Evolutionary conservation across 768 basidiomycete species (phyloP).

Genomic region (Naganishia randhawae): DNA sequence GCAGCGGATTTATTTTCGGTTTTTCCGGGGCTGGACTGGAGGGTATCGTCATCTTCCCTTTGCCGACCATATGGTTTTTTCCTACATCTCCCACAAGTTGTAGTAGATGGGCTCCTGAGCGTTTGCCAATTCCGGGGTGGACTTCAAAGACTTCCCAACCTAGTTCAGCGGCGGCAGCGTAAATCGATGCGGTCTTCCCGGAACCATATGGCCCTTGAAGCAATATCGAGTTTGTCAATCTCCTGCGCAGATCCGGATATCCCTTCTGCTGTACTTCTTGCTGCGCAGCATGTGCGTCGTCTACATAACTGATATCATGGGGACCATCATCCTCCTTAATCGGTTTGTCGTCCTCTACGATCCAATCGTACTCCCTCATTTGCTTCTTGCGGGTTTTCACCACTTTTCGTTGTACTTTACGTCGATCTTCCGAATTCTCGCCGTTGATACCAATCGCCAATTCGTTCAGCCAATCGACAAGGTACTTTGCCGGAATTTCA

Average conservation of each 20-base stretch:
- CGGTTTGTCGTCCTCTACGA: slow-evolving; percentile 45
- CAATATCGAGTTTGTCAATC: slow-evolving; percentile 79
- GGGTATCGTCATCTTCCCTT: slow-evolving; percentile 23
- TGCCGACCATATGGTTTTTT: slow-evolving; percentile 75
- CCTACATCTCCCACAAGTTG: slow-evolving; percentile 85
- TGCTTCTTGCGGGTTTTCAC: slow-evolving; percentile 32
- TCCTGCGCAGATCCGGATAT: slow-evolving; percentile 33
- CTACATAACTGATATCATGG: background rate
- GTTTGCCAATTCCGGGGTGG: slow-evolving; percentile 87
- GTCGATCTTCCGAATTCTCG: slow-evolving; percentile 12
- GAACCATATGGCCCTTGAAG: slow-evolving; percentile 74
- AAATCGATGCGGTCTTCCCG: slow-evolving; percentile 89
- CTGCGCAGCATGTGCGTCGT: background rate
- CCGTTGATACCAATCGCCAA: slow-evolving; percentile 38
- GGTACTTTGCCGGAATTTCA: slow-evolving; percentile 45
- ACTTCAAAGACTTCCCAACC: slow-evolving; percentile 97
- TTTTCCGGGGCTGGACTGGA: slow-evolving; percentile 11
- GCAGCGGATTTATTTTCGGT: slow-evolving; percentile 15
- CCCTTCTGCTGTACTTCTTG: background rate
- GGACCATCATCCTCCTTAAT: slow-evolving; percentile 34
- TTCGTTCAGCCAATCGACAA: slow-evolving; percentile 46
- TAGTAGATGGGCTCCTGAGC: slow-evolving; percentile 73
- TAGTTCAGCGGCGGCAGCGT: slow-evolving; percentile 88
- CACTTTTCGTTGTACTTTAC: slow-evolving; percentile 43
- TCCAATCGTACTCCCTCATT: slow-evolving; percentile 45